Percentiles rank a stretch among this genome's conserved stretches.
phyloP scores from a whole-genome alignment of 768 basidiomycete genomes.

The Leucocoprinus birnbaumii region DNA sequence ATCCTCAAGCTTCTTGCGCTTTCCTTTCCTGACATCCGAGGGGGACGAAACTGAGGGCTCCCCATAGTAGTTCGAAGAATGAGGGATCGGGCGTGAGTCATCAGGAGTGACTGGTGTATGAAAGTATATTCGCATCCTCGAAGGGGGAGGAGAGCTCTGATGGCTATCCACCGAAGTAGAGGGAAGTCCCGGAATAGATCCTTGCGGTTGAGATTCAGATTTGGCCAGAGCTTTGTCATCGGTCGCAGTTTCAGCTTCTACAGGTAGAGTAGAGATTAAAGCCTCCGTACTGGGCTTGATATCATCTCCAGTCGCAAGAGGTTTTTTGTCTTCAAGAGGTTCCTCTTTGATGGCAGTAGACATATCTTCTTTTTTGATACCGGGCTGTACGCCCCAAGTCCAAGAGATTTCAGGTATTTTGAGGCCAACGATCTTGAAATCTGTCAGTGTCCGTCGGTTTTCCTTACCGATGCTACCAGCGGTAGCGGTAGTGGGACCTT shows the following conservation, averaged over 20 bases:
- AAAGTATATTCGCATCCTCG: conserved; percentile 89
- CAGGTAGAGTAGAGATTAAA: conserved; percentile 20
- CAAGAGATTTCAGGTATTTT: conserved; percentile 81
- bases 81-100: conserved; percentile 73
- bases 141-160: conserved; percentile 53
- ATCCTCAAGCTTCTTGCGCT: conserved; percentile 87
- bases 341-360: conserved; percentile 32
- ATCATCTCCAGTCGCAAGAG: conserved; percentile 15
- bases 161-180: conserved; percentile 26
- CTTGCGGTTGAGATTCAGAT: neutral
- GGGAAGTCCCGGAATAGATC: conserved; percentile 25
- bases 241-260: conserved; percentile 25
- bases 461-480: conserved; percentile 65
- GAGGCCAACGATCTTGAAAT: conserved; percentile 95
- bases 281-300: conserved; percentile 23
- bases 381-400: conserved; percentile 76
- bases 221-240: conserved; percentile 19
- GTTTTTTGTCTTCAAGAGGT: conserved; percentile 12
- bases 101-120: conserved; percentile 85
- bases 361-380: conserved; percentile 11
- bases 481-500: conserved; percentile 43
- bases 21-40: conserved; percentile 72
- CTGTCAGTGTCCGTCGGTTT: conserved; percentile 89
- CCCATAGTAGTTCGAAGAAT: conserved; percentile 47
- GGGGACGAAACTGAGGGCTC: conserved; percentile 25